Evolutionary conservation across 2,329 filamentous ascomycete species (phyloP), one percentile per base, ranked within the genome.

Genomic region (Penicillium italicum): DNA sequence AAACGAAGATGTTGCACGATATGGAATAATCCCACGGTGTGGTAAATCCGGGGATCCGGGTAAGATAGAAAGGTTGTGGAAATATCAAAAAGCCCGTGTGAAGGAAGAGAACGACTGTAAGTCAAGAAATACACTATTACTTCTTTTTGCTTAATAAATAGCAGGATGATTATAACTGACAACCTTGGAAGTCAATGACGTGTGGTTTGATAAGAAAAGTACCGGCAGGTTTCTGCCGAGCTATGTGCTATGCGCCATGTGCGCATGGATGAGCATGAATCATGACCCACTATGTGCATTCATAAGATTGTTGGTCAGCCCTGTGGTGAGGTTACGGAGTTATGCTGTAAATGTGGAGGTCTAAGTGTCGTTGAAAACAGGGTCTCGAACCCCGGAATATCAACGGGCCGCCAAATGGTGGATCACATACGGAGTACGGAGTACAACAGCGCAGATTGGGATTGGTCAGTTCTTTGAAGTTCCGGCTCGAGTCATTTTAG

Each of bases 181-280:
- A 42, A n/a, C n/a, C n/a, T n/a, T n/a, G n/a, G n/a, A n/a, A 42
- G 37, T 53, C 44, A 53, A 53, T 53, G 51, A 53, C 51, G 51
- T 43, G 22, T 34, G 20, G 30, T 30, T 24, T 18, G n/a, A 18
- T 24, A 44, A 40, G 11, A 37, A 45, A n/a, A 16, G 16, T 41
- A 41, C 28, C 42, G 34, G 20, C 31, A 38, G n/a, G 16, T 24
- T 24, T 24, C 24, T 24, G 24, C 24, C 3, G 24, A 3, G 24
- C 24, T 24, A 5, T 24, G n/a, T 43, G n/a, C 5, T 22, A 38
- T 26, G 33, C 16, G 14, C n/a, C 5, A 18, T 37, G 18, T 20
- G 18, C 11, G 18, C 18, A 38, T 12, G 10, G n/a, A 38, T 38
- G 20, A 38, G 36, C 18, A 36, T 36, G 16, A 36, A 26, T 41